A percentile compares a stretch with the other conserved stretches of the same genome.
Evolutionary conservation across 768 basidiomycete genomes (phyloP).

Genomic region (Psilocybe sp.): DNA sequence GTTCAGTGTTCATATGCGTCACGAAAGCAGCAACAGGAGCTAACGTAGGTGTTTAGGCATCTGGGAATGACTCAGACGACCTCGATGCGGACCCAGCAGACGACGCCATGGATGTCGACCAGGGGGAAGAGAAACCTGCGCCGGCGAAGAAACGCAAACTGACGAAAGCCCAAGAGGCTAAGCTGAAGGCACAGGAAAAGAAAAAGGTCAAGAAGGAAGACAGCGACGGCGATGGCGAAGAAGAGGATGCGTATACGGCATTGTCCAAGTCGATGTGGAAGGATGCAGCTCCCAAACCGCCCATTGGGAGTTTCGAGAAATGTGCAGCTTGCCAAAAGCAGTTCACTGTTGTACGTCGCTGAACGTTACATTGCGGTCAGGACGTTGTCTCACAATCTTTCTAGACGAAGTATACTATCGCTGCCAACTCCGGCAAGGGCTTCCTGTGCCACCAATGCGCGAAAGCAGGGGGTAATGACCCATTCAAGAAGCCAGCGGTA

Average conservation of each 20-base stretch:
- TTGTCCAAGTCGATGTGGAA: constrained; percentile 50
- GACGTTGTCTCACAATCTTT: background rate
- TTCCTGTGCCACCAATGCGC: constrained; percentile 86
- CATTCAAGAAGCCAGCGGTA: constrained; percentile 76
- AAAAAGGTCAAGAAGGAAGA: constrained; percentile 40
- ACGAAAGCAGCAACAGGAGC: background rate
- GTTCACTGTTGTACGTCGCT: constrained; percentile 78
- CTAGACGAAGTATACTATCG: constrained; percentile 85
- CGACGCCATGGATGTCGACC: constrained; percentile 21
- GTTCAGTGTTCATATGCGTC: background rate
- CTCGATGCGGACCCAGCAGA: constrained; percentile 41
- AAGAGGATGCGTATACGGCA: constrained; percentile 66
- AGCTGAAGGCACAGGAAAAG: constrained; percentile 42
- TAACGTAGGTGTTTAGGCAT: constrained; percentile 14
- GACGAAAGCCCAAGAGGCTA: constrained; percentile 43
- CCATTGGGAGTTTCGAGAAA: constrained; percentile 73
- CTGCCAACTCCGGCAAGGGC: constrained; percentile 66
- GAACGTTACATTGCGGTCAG: background rate
- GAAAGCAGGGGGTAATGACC: constrained; percentile 73
- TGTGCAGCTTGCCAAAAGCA: constrained; percentile 82
- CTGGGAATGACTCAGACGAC: constrained; percentile 71
- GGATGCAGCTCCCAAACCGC: constrained; percentile 45
- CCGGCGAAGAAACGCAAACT: constrained; percentile 56
- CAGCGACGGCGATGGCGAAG: constrained; percentile 44
- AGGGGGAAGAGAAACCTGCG: constrained; percentile 22